phyloP scores from a whole-genome alignment of 2,329 filamentous ascomycete genomes.

The Fusarium sp. region DNA sequence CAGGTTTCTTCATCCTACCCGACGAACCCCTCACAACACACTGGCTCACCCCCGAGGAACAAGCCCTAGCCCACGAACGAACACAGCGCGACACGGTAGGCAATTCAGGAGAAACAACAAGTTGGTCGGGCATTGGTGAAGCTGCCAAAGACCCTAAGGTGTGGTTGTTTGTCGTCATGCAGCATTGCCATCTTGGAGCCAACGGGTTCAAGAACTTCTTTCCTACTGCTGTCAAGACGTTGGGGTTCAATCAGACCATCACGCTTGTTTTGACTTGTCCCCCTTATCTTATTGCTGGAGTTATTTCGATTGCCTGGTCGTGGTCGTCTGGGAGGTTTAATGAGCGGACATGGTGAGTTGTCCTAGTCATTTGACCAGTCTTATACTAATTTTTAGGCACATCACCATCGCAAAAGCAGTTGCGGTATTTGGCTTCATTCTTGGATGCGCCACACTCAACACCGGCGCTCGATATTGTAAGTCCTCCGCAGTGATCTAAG shows the following conservation, averaged over 20 bases:
- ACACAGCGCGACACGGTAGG: constrained; percentile 61
- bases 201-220: constrained; percentile 58
- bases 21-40: constrained; percentile 58
- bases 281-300: constrained; percentile 57
- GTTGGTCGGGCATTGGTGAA: constrained; percentile 58
- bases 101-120: constrained; percentile 54
- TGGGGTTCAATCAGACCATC: constrained; percentile 42
- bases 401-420: constrained; percentile 58
- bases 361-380: accelerated
- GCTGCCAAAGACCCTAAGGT: constrained; percentile 60
- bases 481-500: accelerated
- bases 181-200: constrained; percentile 63
- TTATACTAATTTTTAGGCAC: constrained; percentile 46
- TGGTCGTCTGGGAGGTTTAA: constrained; percentile 60
- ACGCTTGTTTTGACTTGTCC: constrained; percentile 52
- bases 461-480: constrained; percentile 34
- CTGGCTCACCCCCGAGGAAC: constrained; percentile 58
- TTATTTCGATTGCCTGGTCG: constrained; percentile 32
- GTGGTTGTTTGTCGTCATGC: constrained; percentile 63
- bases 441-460: constrained; percentile 46
- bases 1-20: constrained; percentile 45
- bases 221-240: constrained; percentile 45
- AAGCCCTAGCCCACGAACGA: constrained; percentile 56
- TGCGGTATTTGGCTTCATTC: constrained; percentile 50
- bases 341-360: constrained; percentile 56